phyloP scores from a whole-genome alignment of 1,284 basidiomycete species.

The Earliella scabrosa region DNA sequence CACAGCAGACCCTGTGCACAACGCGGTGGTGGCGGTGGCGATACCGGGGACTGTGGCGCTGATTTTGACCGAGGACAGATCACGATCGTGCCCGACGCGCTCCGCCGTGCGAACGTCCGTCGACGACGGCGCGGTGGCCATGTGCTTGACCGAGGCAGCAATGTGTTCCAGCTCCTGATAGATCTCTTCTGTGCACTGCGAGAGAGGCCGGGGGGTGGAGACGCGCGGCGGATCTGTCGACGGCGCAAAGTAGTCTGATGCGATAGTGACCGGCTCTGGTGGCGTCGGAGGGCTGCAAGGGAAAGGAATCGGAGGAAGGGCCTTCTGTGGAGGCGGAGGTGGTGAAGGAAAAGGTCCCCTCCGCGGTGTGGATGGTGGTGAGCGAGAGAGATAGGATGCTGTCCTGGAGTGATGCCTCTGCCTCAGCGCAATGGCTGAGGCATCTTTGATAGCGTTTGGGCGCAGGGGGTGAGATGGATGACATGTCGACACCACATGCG shows the following conservation, averaged over 20 bases:
- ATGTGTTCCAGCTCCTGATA: constrained; percentile 21
- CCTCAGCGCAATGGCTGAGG: too few relatives aligned
- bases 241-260: background rate
- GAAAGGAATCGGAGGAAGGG: constrained; percentile 20
- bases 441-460: too few relatives aligned
- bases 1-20: background rate
- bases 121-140: constrained; percentile 1
- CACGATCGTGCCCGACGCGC: background rate
- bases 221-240: background rate
- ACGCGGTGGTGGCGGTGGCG: background rate
- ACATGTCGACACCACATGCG: too few relatives aligned
- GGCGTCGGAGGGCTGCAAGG: constrained; percentile 6
- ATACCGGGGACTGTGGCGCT: background rate
- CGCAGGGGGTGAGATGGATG: too few relatives aligned
- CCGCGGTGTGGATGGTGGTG: background rate
- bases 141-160: constrained; percentile 18
- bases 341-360: background rate
- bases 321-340: constrained; percentile 15
- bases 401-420: background rate
- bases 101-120: background rate
- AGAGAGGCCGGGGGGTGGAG: constrained; percentile 7
- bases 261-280: background rate
- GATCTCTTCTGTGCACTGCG: constrained; percentile 18
- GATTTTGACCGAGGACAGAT: constrained; percentile 1
- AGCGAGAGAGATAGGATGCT: background rate